Evolutionary conservation across 805 yeast genomes (phyloP), one percentile per base, ranked within the genome.

Genomic region (Saccharomyces kudriavzevii): DNA sequence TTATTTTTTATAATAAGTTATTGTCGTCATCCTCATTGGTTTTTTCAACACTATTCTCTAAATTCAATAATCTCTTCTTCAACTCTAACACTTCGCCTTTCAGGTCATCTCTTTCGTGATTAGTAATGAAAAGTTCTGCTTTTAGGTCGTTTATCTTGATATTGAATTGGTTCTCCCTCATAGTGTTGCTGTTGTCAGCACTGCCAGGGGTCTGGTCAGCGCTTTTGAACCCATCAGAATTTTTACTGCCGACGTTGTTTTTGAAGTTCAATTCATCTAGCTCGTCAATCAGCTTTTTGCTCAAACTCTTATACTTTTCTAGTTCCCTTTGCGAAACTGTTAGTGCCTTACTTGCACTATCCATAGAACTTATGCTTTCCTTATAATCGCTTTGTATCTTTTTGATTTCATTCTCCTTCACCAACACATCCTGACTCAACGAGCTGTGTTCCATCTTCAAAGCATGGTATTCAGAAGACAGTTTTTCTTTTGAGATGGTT

Each of bases 91-190:
- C 79, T 54, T 77, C 83, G 24, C 82, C 85, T 63, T 82, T 84
- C 67, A 87, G 73, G 60, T 84, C 86, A 64, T 89, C 94, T 58
- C 95, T 78, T 70, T 89, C 97, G 70, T 89, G 92, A 62, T 83
- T 83, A 58, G 85, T 78, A 53, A 89, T 86, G 62, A 79, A 85
- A 58, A 89, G 74, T 66, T 89, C 96, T 3, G 96, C 96, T 63
- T 88, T 87, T 60, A 89, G 72, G 61, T 89, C 96, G 61, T 87
- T 83, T 47, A 89, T 78, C 69, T 84, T 87, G 73, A 89, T 77
- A 57, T 83, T 86, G 63, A 35, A 35, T 58, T 85, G 89, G 48
- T 87, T 77, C 52, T 72, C 69, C 40, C 68, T 68, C 51, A 70
- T 35, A 8, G 10, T 35, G 24, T 35, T 35, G 11, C 22, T 35